Base-by-base conservation (phyloP, 2,329 filamentous ascomycete species). In the Fusarium agapanthi region DNA sequence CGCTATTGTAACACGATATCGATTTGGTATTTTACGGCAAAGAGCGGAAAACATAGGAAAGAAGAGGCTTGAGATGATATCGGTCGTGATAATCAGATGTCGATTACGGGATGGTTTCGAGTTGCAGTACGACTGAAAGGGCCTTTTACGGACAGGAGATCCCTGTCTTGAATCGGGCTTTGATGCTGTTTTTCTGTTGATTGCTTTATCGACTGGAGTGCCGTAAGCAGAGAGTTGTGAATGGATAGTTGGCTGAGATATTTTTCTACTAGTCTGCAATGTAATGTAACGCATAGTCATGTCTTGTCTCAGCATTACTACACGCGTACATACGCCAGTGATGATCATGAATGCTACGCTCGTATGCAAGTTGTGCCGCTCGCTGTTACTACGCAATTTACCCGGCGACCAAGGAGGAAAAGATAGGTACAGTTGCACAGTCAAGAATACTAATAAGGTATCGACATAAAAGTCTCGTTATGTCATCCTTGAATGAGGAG, bases 21-120 rank as follows among this genome's bases (percentile, higher is more conserved):
- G 13, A 16, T 56, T 50, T 34, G 35, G 43, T n/a, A 18, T 47
- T 61, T 35, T 63, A 63, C 74, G 74, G 74, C 71, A 74, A 71
- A 51, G 43, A 62, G 61, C 74, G 74, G 74, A 71, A 76, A 75
- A n/a, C 45, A 45, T 44, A 74, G 74, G 74, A 69, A 72, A 74
- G 61, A 38, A 56, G 50, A 71, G 71, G 71, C 54, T 58, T 47
- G 55, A 40, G 16, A 24, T 54, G 37, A 55, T 34, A 57, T 69
- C 55, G 58, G 28, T 20, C 22, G 44, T 44, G 38, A 40, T 34
- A 28, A 51, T 61, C 53, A 43, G 20, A 65, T 51, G 56, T 51
- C 57, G 22, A 57, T 63, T 43, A 44, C 37, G 43, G 58, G 53
- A 51, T 48, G 37, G 47, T 44, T 38, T 47, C 28, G 28, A 53